phyloP scores from a whole-genome alignment of 2,329 filamentous ascomycete species.

The Daldinia sp. region DNA sequence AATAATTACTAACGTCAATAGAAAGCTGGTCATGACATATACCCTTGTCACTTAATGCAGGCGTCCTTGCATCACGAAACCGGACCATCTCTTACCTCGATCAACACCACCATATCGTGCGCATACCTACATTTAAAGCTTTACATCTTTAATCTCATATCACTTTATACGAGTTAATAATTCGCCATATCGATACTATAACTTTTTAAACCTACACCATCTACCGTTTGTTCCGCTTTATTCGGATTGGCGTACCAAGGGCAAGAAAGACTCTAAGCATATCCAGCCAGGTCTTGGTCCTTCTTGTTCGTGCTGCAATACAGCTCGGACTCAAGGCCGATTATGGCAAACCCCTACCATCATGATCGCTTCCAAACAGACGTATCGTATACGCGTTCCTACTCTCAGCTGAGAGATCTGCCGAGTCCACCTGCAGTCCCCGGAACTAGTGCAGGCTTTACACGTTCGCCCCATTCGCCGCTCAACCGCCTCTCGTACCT shows the following conservation, averaged over 20 bases:
- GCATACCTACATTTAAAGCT: neutral
- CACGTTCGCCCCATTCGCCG: slow-evolving; percentile 51
- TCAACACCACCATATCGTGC: slow-evolving; percentile 15
- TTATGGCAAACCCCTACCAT: slow-evolving; percentile 60
- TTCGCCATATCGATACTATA: slow-evolving; percentile 2
- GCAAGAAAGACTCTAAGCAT: slow-evolving; percentile 21
- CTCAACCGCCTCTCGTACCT: slow-evolving; percentile 65
- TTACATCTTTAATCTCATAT: neutral
- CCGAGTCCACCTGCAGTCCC: slow-evolving; percentile 60
- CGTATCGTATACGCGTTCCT: slow-evolving; percentile 50
- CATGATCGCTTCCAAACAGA: slow-evolving; percentile 53
- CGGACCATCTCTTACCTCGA: slow-evolving; percentile 24
- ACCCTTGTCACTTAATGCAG: slow-evolving; percentile 22
- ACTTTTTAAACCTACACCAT: neutral
- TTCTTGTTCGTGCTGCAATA: slow-evolving; percentile 25
- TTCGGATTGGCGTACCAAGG: slow-evolving; percentile 16
- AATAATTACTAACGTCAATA: slow-evolving; percentile 2
- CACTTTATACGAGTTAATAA: neutral
- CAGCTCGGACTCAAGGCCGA: slow-evolving; percentile 39
- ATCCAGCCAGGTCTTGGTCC: slow-evolving; percentile 22
- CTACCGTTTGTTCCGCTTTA: slow-evolving; percentile 24
- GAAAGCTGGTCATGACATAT: slow-evolving; percentile 20
- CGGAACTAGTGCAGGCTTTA: slow-evolving; percentile 48
- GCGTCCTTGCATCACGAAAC: slow-evolving; percentile 18
- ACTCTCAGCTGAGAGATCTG: slow-evolving; percentile 52